Evolutionary conservation across 352 stramenopile genomes (phyloP).

Genomic region (Globisporangium nunn): DNA sequence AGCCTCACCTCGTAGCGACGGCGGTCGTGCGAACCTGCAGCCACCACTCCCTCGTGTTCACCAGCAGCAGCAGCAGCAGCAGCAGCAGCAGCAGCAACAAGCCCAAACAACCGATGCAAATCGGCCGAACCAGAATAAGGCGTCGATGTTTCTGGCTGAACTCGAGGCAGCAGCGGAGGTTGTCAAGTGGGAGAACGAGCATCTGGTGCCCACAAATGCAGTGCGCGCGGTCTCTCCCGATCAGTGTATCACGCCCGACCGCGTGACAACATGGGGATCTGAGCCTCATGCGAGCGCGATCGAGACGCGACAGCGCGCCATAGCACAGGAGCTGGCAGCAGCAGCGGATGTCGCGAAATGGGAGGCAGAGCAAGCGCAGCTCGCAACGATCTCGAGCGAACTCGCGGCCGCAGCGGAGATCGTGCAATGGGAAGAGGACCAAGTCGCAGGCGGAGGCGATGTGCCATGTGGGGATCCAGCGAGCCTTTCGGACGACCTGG

Average conservation of each 20-base stretch:
- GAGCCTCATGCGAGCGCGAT: not conserved
- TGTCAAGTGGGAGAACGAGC: slow-evolving; percentile 16
- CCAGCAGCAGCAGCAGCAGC: not conserved
- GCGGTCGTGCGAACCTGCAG: not conserved
- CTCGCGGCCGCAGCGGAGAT: slow-evolving; percentile 10
- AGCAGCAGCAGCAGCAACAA: too few species aligned
- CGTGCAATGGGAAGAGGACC: slow-evolving; percentile 12
- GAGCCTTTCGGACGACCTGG: slow-evolving; percentile 29
- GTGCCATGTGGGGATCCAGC: not conserved
- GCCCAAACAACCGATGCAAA: too few species aligned
- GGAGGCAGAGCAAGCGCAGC: slow-evolving; percentile 29
- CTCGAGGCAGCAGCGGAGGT: slow-evolving; percentile 17
- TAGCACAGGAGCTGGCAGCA: slow-evolving; percentile 28
- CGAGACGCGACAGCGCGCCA: not conserved
- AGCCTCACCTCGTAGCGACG: not conserved
- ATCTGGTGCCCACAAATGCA: slow-evolving; percentile 1
- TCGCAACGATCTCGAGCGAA: slow-evolving; percentile 9
- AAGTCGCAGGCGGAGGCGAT: not conserved
- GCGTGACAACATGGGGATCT: not conserved
- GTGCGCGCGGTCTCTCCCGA: slow-evolving; percentile 13
- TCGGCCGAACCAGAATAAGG: slow-evolving; percentile 3
- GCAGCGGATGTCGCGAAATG: slow-evolving; percentile 39
- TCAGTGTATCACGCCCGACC: not conserved
- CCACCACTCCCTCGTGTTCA: slow-evolving; percentile 4
- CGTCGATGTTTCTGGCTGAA: slow-evolving; percentile 14